Base-by-base conservation (phyloP, 2,329 filamentous ascomycete species). In the Mycocentrospora acerina region DNA sequence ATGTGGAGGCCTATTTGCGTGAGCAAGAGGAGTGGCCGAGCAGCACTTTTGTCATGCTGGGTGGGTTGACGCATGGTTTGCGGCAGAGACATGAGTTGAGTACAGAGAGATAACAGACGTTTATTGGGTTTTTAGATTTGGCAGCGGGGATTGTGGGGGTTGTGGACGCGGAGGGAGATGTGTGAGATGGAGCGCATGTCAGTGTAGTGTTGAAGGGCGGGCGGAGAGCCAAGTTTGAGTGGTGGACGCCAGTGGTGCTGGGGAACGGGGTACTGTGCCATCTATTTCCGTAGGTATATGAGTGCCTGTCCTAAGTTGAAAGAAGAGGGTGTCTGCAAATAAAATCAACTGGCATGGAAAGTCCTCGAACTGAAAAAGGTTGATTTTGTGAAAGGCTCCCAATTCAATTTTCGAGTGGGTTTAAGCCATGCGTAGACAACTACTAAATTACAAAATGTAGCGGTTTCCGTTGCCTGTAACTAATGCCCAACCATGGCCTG, bases 111-210 rank as follows among this genome's bases (percentile, higher is more conserved):
- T 54, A 72, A 33, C 59, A 71, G 34, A 66, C 57, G 4, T 66
- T 66, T 18, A 19, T 77, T 2, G 64, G 57, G 1, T 77, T 71
- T 32, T 26, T 70, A 4, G 74, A 77, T 46, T 48, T 77, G 12
- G 64, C 72, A 2, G 73, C 69, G 2, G 73, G 52, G 1, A 78
- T 78, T 75, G 60, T 77, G 13, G 73, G 78, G 51, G 68, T 67
- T 4, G 72, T 67, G 0, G 61, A 71, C 24, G 46, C 16, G 12
- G 44, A 37, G 8, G 25, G n/a, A 1, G 35, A 24, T 16, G 31
- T 25, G 26, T 44, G 40, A 35, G 34, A 39, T 7, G 35, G 37
- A 2, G 32, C 24, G 12, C 41, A 47, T 36, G 40, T 47, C 13
- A 44, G 44, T 34, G 28, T 47, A 15, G 32, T 44, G 12, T 32